A percentile compares a stretch with the other conserved stretches of the same genome.
Conservation (phyloP, 148 eudicot species). For the Rhododendron vialii region DNA sequence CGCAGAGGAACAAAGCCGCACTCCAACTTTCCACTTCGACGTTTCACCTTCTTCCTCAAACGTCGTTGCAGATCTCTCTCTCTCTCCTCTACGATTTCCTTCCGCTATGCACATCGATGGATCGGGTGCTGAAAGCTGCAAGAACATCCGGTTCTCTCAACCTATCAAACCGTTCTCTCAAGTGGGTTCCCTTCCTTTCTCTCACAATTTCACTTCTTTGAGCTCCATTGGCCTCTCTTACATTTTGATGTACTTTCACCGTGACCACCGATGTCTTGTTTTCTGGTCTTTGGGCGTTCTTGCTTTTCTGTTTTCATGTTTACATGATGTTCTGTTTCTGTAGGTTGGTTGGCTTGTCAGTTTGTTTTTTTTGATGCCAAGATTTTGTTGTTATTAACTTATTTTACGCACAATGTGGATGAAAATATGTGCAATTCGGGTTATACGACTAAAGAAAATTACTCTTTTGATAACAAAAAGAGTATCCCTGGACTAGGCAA, state of each 20-base stretch:
- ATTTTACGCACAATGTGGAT: neutral
- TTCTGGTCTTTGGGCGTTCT: neutral
- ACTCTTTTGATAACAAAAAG: neutral
- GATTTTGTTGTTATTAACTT: neutral
- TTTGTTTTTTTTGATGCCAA: neutral
- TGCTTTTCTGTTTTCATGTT: neutral
- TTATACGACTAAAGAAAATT: neutral
- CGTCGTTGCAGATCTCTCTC: neutral
- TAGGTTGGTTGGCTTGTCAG: neutral
- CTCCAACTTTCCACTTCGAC: neutral
- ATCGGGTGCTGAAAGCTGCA: constrained; percentile 80
- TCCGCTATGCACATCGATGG: constrained; percentile 37
- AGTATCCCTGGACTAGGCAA: neutral
- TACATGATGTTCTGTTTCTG: neutral
- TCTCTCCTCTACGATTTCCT: neutral
- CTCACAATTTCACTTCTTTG: neutral
- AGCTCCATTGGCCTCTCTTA: neutral
- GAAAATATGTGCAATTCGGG: neutral
- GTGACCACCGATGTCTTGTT: neutral
- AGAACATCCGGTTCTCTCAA: constrained; percentile 87
- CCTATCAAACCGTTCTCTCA: constrained; percentile 84
- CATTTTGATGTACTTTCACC: neutral
- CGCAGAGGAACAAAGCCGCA: neutral
- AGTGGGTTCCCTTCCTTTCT: constrained; percentile 19
- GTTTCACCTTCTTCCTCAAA: neutral